Evolutionary conservation across 192 early-diverging fungal species (phyloP).

Genomic region (Coemansia sp.): DNA sequence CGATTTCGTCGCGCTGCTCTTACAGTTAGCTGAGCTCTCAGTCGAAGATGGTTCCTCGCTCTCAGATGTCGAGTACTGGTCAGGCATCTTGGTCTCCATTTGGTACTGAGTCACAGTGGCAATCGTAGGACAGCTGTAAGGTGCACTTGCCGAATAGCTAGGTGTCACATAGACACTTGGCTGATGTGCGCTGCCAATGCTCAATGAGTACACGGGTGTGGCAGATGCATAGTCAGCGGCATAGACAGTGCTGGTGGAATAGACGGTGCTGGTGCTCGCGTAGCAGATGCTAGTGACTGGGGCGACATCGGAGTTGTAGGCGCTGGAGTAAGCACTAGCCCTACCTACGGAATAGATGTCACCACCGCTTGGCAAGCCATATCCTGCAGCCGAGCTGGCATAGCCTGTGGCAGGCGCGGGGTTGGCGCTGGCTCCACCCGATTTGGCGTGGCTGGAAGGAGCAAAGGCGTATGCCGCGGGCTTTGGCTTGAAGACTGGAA

Average conservation of each 20-base stretch:
- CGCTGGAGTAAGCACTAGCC: background rate
- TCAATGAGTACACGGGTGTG: background rate
- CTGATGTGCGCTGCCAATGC: background rate
- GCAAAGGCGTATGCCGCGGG: background rate
- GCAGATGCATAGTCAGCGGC: conserved; percentile 7
- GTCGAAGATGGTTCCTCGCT: background rate
- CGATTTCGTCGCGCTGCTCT: background rate
- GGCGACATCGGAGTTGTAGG: background rate
- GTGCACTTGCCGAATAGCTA: background rate
- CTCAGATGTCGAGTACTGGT: background rate
- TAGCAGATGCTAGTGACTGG: conserved; percentile 18
- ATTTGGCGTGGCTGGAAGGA: background rate
- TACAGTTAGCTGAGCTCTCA: background rate
- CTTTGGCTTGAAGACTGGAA: conserved; percentile 11
- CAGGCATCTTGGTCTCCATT: background rate
- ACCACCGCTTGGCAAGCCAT: too few species aligned
- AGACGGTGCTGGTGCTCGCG: conserved; percentile 21
- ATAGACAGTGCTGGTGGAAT: conserved; percentile 38
- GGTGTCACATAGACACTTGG: background rate
- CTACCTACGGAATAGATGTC: background rate
- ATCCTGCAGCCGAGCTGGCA: background rate
- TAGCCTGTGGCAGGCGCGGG: background rate
- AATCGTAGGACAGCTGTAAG: background rate
- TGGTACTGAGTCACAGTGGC: background rate
- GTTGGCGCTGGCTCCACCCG: conserved; percentile 3